Evolutionary conservation across 1,139 yeast species (phyloP).

Genomic region (Saccharomyces hybrid): DNA sequence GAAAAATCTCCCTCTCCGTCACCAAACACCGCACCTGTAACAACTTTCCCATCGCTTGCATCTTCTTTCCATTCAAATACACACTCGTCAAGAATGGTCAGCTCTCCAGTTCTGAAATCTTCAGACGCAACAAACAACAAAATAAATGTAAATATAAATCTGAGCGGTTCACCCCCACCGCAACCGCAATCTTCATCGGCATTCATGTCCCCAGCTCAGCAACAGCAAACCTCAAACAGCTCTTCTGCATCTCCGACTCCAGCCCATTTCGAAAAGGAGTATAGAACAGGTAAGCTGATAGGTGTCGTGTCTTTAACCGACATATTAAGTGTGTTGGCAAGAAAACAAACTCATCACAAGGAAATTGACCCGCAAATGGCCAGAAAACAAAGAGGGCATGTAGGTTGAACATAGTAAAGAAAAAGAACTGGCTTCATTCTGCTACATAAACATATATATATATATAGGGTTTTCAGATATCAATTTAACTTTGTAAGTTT

Average conservation of each 20-base stretch:
- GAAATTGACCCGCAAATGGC: constrained; percentile 74
- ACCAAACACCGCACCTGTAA: constrained; percentile 20
- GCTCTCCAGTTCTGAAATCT: not conserved
- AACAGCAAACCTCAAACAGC: not conserved
- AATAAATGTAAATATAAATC: constrained; percentile 1
- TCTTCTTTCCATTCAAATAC: constrained; percentile 1
- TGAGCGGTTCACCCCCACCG: not conserved
- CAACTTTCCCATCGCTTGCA: constrained; percentile 17
- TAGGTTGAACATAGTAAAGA: not conserved
- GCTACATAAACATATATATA: not conserved
- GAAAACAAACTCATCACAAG: constrained; percentile 49
- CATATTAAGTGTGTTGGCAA: constrained; percentile 70
- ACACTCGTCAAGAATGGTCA: not conserved
- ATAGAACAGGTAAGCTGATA: constrained; percentile 63
- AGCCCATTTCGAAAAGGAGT: constrained; percentile 31
- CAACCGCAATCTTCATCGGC: not conserved
- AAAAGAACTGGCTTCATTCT: not conserved
- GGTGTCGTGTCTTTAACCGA: constrained; percentile 90
- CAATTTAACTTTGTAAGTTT: not conserved
- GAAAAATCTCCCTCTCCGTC: constrained; percentile 6
- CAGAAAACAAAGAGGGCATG: constrained; percentile 72
- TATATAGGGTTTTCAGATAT: not conserved
- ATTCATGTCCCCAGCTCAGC: not conserved
- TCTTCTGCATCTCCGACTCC: constrained; percentile 11
- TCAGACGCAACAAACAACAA: not conserved